Evolutionary conservation across 805 yeast genomes (phyloP).

Genomic region (Metschnikowia similis): DNA sequence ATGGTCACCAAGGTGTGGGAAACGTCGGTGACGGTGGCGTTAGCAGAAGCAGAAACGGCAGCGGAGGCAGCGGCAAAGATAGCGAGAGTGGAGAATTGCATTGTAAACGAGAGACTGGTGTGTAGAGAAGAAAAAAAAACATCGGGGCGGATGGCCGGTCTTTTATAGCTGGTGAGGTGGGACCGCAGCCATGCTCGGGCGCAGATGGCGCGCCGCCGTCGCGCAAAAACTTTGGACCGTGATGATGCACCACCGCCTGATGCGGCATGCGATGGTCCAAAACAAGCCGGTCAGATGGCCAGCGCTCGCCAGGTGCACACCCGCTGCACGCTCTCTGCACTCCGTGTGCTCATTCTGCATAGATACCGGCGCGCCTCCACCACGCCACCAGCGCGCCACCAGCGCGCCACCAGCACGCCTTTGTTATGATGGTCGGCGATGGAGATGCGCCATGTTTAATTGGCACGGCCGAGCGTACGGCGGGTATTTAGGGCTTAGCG

Average conservation of each 20-base stretch:
- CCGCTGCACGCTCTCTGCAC: background rate
- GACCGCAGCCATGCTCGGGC: background rate
- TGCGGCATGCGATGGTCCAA: constrained; percentile 1
- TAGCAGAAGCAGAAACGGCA: constrained; percentile 15
- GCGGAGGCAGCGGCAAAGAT: constrained; percentile 19
- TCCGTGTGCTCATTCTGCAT: too few species aligned
- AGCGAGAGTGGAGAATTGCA: constrained; percentile 23
- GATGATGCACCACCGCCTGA: background rate
- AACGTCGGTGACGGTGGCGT: constrained; percentile 13
- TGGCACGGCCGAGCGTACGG: background rate
- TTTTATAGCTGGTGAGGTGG: constrained; percentile 2
- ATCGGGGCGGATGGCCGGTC: background rate
- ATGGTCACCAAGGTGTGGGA: constrained; percentile 18
- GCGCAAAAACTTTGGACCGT: too few species aligned
- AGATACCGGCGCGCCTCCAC: background rate
- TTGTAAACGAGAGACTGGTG: constrained; percentile 16
- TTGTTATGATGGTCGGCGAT: background rate
- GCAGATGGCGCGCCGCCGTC: background rate
- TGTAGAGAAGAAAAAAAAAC: constrained; percentile 1
- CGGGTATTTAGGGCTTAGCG: background rate
- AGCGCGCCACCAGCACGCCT: background rate
- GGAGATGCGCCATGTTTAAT: background rate
- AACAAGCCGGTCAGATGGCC: background rate
- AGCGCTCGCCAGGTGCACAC: background rate
- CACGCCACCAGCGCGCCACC: background rate